Evolutionary conservation across 2,329 filamentous ascomycete species (phyloP).

Genomic region (Ophiocordyceps camponoti-rufipedis): DNA sequence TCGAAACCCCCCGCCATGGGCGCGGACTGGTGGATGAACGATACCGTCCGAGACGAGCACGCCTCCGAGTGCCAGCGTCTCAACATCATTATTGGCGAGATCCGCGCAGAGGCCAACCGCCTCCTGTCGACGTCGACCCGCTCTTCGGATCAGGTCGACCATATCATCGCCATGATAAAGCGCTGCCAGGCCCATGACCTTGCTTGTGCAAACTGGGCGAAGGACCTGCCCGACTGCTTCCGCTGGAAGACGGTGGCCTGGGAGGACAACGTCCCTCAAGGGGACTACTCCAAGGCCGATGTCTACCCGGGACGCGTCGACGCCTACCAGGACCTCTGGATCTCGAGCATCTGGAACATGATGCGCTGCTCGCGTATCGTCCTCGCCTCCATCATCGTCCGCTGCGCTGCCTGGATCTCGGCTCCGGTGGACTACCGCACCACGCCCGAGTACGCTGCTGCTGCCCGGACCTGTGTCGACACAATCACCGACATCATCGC

Average conservation of each 20-base stretch:
- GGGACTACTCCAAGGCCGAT: conserved; percentile 32
- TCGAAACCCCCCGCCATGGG: conserved; percentile 34
- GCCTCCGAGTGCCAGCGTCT: conserved; percentile 31
- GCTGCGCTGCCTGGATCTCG: conserved; percentile 42
- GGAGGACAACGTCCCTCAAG: conserved; percentile 33
- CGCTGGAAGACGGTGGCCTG: conserved; percentile 34
- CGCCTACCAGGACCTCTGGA: conserved; percentile 38
- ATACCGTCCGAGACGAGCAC: conserved; percentile 28
- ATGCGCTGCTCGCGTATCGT: conserved; percentile 33
- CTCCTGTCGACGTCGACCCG: conserved; percentile 27
- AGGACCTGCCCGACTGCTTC: conserved; percentile 29
- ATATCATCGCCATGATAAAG: conserved; percentile 32
- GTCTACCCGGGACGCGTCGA: conserved; percentile 43
- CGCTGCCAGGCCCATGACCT: conserved; percentile 33
- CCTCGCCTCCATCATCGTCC: conserved; percentile 34
- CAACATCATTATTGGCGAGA: conserved; percentile 33
- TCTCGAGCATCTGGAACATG: conserved; percentile 39
- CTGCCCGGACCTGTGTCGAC: conserved; percentile 29
- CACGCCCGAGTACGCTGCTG: conserved; percentile 40
- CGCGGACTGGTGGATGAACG: conserved; percentile 39
- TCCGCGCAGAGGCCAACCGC: conserved; percentile 34
- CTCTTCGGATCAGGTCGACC: conserved; percentile 28
- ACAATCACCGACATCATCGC: conserved; percentile 41
- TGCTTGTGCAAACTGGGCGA: conserved; percentile 32
- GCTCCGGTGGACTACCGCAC: conserved; percentile 43